A percentile compares a stretch with the other conserved stretches of the same genome.
Evolutionary conservation across 306 rosid genomes (phyloP).

Genomic region (Vachellia pachyceras): DNA sequence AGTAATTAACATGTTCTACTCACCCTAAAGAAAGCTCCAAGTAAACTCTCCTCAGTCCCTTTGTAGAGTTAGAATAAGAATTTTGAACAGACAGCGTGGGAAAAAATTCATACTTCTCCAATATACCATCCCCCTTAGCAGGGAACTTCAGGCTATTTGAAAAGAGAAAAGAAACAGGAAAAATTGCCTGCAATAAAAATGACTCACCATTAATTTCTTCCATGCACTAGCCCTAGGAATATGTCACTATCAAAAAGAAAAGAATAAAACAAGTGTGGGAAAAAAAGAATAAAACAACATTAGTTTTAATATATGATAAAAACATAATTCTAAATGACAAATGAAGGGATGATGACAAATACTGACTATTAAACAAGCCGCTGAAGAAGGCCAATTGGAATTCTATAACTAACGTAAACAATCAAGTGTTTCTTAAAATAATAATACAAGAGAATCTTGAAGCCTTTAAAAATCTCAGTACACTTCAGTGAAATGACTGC

Average conservation of each 20-base stretch:
- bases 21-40: conserved; percentile 92
- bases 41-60: conserved; percentile 68
- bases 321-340: conserved; percentile 17
- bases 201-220: conserved; percentile 33
- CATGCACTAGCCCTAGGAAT: not conserved
- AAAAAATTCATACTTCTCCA: conserved; percentile 61
- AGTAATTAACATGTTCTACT: conserved; percentile 44
- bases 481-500: not conserved
- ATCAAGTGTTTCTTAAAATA: conserved; percentile 24
- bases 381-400: conserved; percentile 22
- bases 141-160: conserved; percentile 88
- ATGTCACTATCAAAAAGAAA: not conserved
- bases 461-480: conserved; percentile 7
- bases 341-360: not conserved
- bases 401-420: conserved; percentile 13
- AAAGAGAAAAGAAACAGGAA: conserved; percentile 82
- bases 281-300: not conserved
- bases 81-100: conserved; percentile 61
- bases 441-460: conserved; percentile 13
- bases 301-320: not conserved
- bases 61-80: conserved; percentile 46
- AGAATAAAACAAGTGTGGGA: not conserved
- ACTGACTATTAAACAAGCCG: conserved; percentile 26
- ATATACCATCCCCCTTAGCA: conserved; percentile 51
- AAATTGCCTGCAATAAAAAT: conserved; percentile 68